Percentiles rank a stretch among this genome's conserved stretches.
Evolutionary conservation across 1,284 basidiomycete genomes (phyloP).

Genomic region (Fomitiporia mediterranea): DNA sequence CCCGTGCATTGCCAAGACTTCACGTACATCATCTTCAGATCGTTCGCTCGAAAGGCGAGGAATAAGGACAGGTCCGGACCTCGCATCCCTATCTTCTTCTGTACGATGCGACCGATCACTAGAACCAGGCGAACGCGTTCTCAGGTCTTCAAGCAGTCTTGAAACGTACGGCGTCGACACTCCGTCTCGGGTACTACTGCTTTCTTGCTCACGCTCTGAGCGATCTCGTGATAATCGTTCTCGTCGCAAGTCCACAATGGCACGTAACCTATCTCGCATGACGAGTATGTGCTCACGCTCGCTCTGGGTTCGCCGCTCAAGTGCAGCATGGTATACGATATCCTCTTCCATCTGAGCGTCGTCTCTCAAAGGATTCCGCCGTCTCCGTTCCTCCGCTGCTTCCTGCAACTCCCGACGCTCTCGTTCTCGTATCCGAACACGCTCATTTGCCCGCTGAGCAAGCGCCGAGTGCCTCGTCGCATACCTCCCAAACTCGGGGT

Average conservation of each 20-base stretch:
- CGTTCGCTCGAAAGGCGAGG: constrained; percentile 5
- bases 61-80: background rate
- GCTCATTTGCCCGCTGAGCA: background rate
- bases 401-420: background rate
- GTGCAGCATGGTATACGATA: constrained; percentile 7
- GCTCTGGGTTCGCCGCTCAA: background rate
- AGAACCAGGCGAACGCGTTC: no score
- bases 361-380: background rate
- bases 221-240: background rate
- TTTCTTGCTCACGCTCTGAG: background rate
- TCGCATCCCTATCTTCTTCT: background rate
- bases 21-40: constrained; percentile 7
- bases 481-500: background rate
- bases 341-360: constrained; percentile 16
- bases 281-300: constrained; percentile 7
- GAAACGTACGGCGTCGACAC: no score
- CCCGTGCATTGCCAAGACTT: constrained; percentile 6
- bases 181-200: no score
- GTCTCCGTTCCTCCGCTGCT: background rate
- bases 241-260: background rate
- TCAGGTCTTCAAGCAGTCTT: no score
- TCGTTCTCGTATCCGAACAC: background rate
- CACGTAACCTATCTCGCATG: background rate
- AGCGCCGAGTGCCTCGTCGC: background rate
- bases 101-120: background rate